These are phyloP conservation scores for Penicillium angulare DNA, from an alignment of 495 filamentous ascomycete species.

Conservation along the genomic window DNA sequence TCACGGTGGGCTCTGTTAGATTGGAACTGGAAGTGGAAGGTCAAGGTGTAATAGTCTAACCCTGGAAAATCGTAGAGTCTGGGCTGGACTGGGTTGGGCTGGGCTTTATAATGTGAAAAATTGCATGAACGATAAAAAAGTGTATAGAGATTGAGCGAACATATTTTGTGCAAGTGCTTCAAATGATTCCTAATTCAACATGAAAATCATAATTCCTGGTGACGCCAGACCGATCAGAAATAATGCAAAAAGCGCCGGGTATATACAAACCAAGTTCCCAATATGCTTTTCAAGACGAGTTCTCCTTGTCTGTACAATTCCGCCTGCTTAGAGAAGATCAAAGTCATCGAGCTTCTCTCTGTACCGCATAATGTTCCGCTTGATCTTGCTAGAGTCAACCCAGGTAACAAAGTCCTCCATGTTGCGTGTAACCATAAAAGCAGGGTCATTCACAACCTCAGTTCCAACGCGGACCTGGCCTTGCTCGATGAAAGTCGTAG, in stretches of 20 bases:
- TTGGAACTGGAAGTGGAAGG: conserved; percentile 47
- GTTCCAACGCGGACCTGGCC: conserved; percentile 93
- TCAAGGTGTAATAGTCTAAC: conserved; percentile 28
- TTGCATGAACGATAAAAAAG: background rate
- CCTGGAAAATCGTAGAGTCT: background rate
- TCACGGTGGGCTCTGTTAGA: conserved; percentile 47
- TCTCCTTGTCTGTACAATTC: background rate
- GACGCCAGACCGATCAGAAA: conserved; percentile 19
- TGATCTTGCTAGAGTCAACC: conserved; percentile 96
- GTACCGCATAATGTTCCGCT: conserved; percentile 89
- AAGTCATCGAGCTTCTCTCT: conserved; percentile 95
- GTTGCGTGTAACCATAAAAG: conserved; percentile 54
- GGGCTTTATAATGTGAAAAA: no score
- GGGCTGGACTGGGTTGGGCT: no score
- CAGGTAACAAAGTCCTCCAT: conserved; percentile 98
- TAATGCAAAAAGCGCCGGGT: conserved; percentile 30
- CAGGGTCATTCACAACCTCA: conserved; percentile 83
- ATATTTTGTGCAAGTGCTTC: no score
- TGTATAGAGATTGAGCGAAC: background rate
- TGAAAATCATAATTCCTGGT: conserved; percentile 5
- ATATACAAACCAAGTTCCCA: conserved; percentile 26
- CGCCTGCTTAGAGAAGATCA: conserved; percentile 66
- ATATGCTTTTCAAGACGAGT: conserved; percentile 21
- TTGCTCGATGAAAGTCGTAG: conserved; percentile 87
- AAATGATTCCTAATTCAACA: background rate